Evolutionary conservation across 73 alveolate species (phyloP), one percentile per base, ranked within the genome.

Genomic region (Durusdinium trenchii): DNA sequence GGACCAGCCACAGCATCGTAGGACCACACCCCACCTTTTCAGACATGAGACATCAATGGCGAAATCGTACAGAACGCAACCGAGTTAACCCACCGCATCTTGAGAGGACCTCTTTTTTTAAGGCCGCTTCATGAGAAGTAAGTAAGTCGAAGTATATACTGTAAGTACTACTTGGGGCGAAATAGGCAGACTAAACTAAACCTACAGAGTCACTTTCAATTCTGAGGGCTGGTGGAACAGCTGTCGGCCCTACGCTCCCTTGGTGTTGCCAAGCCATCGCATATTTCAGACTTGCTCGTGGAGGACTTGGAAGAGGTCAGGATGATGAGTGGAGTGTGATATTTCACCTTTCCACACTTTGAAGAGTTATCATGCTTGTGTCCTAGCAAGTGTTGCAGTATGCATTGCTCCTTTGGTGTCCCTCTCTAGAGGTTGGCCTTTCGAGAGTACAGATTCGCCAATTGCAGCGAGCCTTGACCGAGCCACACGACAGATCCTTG

Each of bases 381-480:
- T 67, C 16, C 42, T 20, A n/a, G 81, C 18, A n/a, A 30, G 81
- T 32, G 18, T 32, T 18, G 42, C 36, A 60, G 30, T 23, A 60
- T 23, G 30, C n/a, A n/a, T n/a, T n/a, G n/a, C n/a, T n/a, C n/a
- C 18, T 60, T 32, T 23, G 30, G 73, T 7, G n/a, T 52, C 54
- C 10, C 30, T 75, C 20, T n/a, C 52, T 26, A 50, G 32, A 91
- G 98, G 98, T 78, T n/a, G 98, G 98, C 57, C 85, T 91, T 51
- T 91, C 98, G 26, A 73, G 98, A 18, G 98, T 91, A 36, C 98
- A 91, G 62, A 91, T 91, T 52, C 98, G 98, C 38, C 87, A 91
- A 61, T 54, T 91, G 84, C 98, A 91, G 51, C 98, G 98, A 69
- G 98, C 87, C 35, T 38, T 71, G 36, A n/a, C n/a, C n/a, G n/a